Percentiles rank a stretch among this genome's conserved stretches.
Conservation (phyloP, 2,329 filamentous ascomycete genomes). For the Hyphodiscus sp. region DNA sequence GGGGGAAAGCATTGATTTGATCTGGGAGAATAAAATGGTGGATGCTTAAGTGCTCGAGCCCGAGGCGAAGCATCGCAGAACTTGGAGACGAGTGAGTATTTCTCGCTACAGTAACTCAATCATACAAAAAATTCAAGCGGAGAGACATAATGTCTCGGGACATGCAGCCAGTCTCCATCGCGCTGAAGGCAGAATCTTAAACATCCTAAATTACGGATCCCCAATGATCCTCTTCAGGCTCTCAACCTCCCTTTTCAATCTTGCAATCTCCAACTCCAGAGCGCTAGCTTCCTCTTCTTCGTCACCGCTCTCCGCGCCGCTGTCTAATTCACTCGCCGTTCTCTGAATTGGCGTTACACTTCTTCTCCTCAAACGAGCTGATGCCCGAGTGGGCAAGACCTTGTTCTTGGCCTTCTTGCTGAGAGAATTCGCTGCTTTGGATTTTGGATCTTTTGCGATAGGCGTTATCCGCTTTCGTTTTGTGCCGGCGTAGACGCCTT, state of each 20-base stretch:
- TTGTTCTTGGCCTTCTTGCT: background rate
- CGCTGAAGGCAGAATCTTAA: too few species aligned
- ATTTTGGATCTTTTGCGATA: background rate
- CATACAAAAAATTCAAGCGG: too few species aligned
- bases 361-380: too few species aligned
- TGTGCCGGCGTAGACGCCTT: background rate
- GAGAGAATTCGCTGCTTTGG: background rate
- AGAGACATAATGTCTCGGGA: too few species aligned
- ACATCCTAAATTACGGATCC: background rate
- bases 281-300: background rate
- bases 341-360: too few species aligned
- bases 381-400: background rate
- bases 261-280: background rate
- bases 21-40: conserved; percentile 15
- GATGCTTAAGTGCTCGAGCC: background rate
- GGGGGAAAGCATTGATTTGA: conserved; percentile 39
- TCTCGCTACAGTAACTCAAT: too few species aligned
- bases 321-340: too few species aligned
- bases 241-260: background rate
- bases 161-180: too few species aligned
- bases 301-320: too few species aligned
- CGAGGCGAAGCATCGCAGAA: background rate
- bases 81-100: too few species aligned
- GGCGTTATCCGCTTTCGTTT: background rate
- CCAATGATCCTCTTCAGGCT: background rate